Conservation (phyloP, 1,284 basidiomycete genomes). For the Inonotus obliquus region DNA sequence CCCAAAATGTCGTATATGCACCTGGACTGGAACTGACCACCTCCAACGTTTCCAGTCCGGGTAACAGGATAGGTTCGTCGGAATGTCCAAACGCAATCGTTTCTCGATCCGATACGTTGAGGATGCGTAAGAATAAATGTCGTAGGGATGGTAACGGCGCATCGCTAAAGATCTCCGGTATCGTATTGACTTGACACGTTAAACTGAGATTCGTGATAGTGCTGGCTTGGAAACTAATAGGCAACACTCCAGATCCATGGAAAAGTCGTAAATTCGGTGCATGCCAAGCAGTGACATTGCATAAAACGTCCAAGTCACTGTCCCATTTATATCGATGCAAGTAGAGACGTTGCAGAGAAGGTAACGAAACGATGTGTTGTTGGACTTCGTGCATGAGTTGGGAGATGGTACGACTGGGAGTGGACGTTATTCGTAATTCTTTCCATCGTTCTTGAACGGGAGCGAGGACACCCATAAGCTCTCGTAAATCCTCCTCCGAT, state of each 20-base stretch:
- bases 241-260: slow-evolving; percentile 8
- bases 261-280: slow-evolving; percentile 12
- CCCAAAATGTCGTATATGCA: slow-evolving; percentile 13
- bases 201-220: slow-evolving; percentile 4
- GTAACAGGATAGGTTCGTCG: slow-evolving; percentile 1
- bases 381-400: slow-evolving; percentile 12
- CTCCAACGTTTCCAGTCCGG: slow-evolving; percentile 6
- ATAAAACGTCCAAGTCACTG: slow-evolving; percentile 10
- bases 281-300: neutral
- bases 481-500: slow-evolving; percentile 7
- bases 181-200: slow-evolving; percentile 11
- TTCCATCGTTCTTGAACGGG: slow-evolving; percentile 7
- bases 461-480: slow-evolving; percentile 8
- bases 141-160: neutral
- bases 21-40: slow-evolving; percentile 3
- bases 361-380: slow-evolving; percentile 1
- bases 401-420: slow-evolving; percentile 10
- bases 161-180: slow-evolving; percentile 4
- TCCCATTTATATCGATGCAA: slow-evolving; percentile 13
- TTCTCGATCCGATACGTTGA: slow-evolving; percentile 10
- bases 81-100: slow-evolving; percentile 2
- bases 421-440: slow-evolving; percentile 10
- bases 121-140: neutral
- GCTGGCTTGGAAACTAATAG: slow-evolving; percentile 5
- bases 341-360: neutral